Conservation (phyloP, 2,329 filamentous ascomycete genomes). For the Simplicillium sp. region DNA sequence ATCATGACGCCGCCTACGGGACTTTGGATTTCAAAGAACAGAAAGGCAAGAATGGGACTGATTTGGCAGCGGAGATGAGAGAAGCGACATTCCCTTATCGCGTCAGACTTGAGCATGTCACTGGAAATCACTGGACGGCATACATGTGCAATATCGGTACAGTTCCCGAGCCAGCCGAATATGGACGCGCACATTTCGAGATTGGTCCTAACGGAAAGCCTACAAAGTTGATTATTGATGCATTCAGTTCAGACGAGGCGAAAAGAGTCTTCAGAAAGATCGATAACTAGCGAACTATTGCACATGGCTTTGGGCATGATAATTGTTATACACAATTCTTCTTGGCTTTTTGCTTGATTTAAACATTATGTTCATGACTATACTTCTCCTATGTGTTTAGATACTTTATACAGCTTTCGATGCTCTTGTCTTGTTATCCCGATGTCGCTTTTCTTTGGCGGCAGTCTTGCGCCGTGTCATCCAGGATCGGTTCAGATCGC, state of each 20-base stretch:
- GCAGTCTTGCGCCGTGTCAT: constrained; percentile 53
- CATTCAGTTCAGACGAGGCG: no score
- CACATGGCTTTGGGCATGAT: no score
- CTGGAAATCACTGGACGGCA: constrained; percentile 17
- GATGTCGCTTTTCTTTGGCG: constrained; percentile 57
- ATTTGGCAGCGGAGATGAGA: constrained; percentile 8
- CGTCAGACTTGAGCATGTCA: constrained; percentile 16
- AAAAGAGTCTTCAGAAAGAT: no score
- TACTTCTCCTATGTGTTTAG: neutral
- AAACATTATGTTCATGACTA: constrained; percentile 7
- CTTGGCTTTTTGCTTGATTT: no score
- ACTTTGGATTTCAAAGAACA: neutral
- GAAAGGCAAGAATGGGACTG: no score
- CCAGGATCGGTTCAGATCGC: constrained; percentile 57
- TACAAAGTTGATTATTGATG: constrained; percentile 7
- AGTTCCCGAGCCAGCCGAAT: neutral
- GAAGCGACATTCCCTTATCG: constrained; percentile 10
- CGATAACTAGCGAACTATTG: no score
- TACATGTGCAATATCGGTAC: constrained; percentile 6
- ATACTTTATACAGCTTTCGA: constrained; percentile 22
- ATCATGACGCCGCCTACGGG: constrained; percentile 32
- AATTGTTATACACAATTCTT: no score
- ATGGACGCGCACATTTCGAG: neutral
- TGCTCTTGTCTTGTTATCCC: constrained; percentile 51
- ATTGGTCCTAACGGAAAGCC: neutral